Base-by-base conservation (phyloP, 192 early-diverging fungal species). In the Backusella psychrophila region DNA sequence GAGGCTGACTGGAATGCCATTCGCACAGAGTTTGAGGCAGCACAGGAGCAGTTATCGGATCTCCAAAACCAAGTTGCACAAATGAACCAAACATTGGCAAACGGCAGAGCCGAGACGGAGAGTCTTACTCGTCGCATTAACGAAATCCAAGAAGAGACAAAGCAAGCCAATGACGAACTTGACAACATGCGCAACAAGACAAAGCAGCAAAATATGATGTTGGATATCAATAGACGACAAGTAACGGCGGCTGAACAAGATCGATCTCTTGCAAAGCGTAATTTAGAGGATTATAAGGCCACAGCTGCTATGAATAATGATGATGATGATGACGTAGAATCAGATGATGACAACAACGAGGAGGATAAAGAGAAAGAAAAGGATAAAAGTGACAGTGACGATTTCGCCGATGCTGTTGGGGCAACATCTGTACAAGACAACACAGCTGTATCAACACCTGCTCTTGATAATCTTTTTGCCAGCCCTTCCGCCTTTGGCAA, bases 191-290 rank as follows among this genome's bases (percentile, higher is more conserved):
- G 87, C 72, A 84, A 80, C 42, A 87, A 93, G 23, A 78, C 85
- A n/a, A 86, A 86, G 63, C 83, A 90, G 44, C 90, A 93, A 65
- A 80, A 85, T 66, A 84, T 89, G 66, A 73, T 89, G 59, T 70
- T 91, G 6, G 91, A 91, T 79, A 88, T 94, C 72, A 91, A 93
- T 63, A 83, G 85, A 44, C 84, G 91, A 63, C 85, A 91, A 69
- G 78, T 93, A 8, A 76, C 83, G 1, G 83, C 84, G 44, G 89
- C 89, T 26, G 89, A 90, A 33, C 83, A 81, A 12, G 91, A 94
- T 56, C 86, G 91, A 66, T 86, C 92, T 71, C 84, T 86, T 65
- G 67, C 91, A 46, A 79, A 90, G 52, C 75, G 77, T 19, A 86
- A 94, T 63, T 75, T 86, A 46, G 80, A 78, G 11, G 79, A 88